Evolutionary conservation across 768 basidiomycete genomes (phyloP).

Genomic region (Boletus reticulatus): DNA sequence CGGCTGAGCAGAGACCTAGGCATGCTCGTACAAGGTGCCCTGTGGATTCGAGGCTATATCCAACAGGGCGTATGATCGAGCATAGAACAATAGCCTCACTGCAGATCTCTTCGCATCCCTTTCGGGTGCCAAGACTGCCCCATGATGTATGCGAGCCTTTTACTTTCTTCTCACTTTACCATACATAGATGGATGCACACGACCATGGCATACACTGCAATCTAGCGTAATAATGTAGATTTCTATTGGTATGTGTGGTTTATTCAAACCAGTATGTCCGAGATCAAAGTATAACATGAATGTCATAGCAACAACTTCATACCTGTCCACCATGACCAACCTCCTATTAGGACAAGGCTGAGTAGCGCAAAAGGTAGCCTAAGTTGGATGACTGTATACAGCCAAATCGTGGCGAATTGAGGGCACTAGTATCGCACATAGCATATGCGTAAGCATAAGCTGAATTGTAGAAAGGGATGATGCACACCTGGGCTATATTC

Average conservation of each 20-base stretch:
- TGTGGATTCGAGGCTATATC: slow-evolving; percentile 56
- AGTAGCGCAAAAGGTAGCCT: slow-evolving; percentile 60
- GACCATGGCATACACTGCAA: slow-evolving; percentile 13
- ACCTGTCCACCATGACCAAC: slow-evolving; percentile 62
- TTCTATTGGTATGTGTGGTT: neutral
- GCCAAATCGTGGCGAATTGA: slow-evolving; percentile 75
- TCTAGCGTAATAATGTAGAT: neutral
- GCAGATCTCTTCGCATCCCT: neutral
- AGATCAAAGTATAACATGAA: neutral
- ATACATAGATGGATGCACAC: neutral
- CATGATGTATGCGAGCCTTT: neutral
- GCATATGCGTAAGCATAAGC: slow-evolving; percentile 1
- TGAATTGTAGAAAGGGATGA: neutral
- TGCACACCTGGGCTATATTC: slow-evolving; percentile 70
- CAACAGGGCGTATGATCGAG: slow-evolving; percentile 78
- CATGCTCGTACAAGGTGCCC: slow-evolving; percentile 80
- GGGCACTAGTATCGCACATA: slow-evolving; percentile 50
- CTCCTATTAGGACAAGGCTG: slow-evolving; percentile 50
- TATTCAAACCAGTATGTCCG: neutral
- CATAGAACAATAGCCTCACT: slow-evolving; percentile 43
- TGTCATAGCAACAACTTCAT: slow-evolving; percentile 43
- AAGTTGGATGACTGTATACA: slow-evolving; percentile 71
- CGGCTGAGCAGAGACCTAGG: neutral
- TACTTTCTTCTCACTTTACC: neutral
- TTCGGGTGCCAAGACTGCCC: neutral